Base-by-base conservation (phyloP, 805 yeast genomes). In the Vanderwaltozyma polyspora region DNA sequence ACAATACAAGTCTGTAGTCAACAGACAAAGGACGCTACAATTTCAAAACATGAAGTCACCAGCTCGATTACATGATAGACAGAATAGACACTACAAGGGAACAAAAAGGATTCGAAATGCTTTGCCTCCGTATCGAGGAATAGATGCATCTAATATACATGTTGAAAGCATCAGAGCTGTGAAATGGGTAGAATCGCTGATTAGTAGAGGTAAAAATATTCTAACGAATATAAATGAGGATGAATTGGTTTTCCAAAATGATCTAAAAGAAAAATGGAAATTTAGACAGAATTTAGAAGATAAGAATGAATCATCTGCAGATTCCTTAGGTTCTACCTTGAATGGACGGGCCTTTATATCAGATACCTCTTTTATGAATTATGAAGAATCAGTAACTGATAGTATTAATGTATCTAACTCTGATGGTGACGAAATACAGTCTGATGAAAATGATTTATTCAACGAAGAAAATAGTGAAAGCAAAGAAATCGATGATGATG, bases 181-280 rank as follows among this genome's bases (percentile, higher is more conserved):
- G 6, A 25, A 27, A 14, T 11, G 6, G 14, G 19, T 22, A 10
- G 14, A 14, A 13, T 26, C 25, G 0, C 21, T 52, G 15, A 49
- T 54, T 14, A 23, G 28, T 12, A 48, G 46, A 37, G 57, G 57
- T 12, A 45, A 41, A 21, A n/a, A n/a, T n/a, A n/a, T n/a, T n/a
- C n/a, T n/a, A n/a, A n/a, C n/a, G n/a, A n/a, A n/a, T n/a, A n/a
- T n/a, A n/a, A n/a, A n/a, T n/a, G n/a, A n/a, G n/a, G n/a, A n/a
- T n/a, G n/a, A n/a, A n/a, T n/a, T n/a, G n/a, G n/a, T n/a, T n/a
- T n/a, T n/a, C n/a, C n/a, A n/a, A n/a, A n/a, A n/a, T n/a, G n/a
- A n/a, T n/a, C 33, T 8, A 24, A 31, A 18, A 29, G 18, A n/a
- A 13, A 9, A n/a, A n/a, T n/a, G 27, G 16, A n/a, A n/a, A n/a